Conservation (phyloP, 495 filamentous ascomycete genomes). For the Melanomma pulvis-pyrius region DNA sequence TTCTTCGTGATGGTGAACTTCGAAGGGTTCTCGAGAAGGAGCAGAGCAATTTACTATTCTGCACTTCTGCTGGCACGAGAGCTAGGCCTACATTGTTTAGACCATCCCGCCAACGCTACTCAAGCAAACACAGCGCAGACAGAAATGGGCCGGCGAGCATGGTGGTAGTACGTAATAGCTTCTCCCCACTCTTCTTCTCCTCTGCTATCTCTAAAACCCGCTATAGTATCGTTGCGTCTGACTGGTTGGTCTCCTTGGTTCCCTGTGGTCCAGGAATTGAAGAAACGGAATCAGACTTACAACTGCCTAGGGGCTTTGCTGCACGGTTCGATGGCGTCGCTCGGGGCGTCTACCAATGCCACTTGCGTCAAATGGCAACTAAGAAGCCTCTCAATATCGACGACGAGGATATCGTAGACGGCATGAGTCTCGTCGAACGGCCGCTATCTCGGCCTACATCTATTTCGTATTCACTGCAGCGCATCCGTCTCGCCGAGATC, state of each 20-base stretch:
- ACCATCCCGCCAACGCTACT: slow-evolving; percentile 41
- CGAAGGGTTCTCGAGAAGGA: slow-evolving; percentile 49
- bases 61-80: slow-evolving; percentile 47
- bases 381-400: slow-evolving; percentile 52
- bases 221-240: slow-evolving; percentile 49
- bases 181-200: no score
- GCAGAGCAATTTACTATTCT: slow-evolving; percentile 41
- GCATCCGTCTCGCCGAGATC: slow-evolving; percentile 52
- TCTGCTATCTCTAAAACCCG: no score
- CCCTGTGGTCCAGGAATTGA: background rate
- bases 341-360: slow-evolving; percentile 49
- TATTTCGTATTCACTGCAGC: slow-evolving; percentile 53
- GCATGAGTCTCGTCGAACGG: slow-evolving; percentile 35
- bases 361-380: slow-evolving; percentile 52
- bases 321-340: slow-evolving; percentile 45
- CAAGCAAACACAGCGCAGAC: slow-evolving; percentile 37
- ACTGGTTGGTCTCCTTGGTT: slow-evolving; percentile 50
- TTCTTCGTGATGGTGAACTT: slow-evolving; percentile 48
- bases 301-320: slow-evolving; percentile 31
- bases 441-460: slow-evolving; percentile 48
- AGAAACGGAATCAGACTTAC: background rate
- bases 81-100: slow-evolving; percentile 50
- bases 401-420: slow-evolving; percentile 51
- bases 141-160: slow-evolving; percentile 53
- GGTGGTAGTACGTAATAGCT: no score